Conservation (phyloP, 768 basidiomycete genomes). For the Trametes meyenii region DNA sequence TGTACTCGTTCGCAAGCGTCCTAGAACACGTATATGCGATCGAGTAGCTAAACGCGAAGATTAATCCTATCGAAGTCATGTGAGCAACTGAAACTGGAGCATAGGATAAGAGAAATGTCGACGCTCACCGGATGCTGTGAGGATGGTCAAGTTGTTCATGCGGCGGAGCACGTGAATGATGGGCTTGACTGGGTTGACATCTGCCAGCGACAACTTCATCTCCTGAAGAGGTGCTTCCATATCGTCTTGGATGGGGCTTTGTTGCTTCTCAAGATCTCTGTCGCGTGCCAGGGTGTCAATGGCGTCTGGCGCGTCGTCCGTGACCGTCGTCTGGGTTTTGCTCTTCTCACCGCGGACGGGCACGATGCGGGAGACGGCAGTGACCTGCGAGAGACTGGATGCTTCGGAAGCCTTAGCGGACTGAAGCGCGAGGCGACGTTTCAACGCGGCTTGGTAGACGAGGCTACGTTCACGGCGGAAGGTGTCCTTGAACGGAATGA, state of each 20-base stretch:
- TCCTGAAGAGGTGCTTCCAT: constrained; percentile 11
- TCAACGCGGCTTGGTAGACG: constrained; percentile 70
- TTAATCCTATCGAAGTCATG: constrained; percentile 47
- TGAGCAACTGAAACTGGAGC: neutral
- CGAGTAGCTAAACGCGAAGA: constrained; percentile 72
- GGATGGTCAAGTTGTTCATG: constrained; percentile 67
- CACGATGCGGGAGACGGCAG: constrained; percentile 18
- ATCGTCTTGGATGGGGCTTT: constrained; percentile 20
- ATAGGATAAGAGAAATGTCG: neutral
- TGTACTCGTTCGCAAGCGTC: constrained; percentile 64
- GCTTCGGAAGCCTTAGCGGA: constrained; percentile 29
- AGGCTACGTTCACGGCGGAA: constrained; percentile 83
- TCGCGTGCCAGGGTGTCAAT: constrained; percentile 14
- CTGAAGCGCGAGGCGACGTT: constrained; percentile 38
- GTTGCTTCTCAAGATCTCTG: constrained; percentile 18
- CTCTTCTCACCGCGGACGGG: constrained; percentile 1
- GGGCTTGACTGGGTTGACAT: constrained; percentile 76
- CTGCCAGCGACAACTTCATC: constrained; percentile 60
- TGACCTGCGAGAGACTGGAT: constrained; percentile 30
- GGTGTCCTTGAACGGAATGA: constrained; percentile 78
- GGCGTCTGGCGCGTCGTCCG: neutral
- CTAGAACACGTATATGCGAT: constrained; percentile 76
- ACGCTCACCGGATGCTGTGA: constrained; percentile 63
- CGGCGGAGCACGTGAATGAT: constrained; percentile 58
- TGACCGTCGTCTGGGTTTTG: neutral